Conservation (phyloP, 257 asterid genomes). For the Petunia axillaris region DNA sequence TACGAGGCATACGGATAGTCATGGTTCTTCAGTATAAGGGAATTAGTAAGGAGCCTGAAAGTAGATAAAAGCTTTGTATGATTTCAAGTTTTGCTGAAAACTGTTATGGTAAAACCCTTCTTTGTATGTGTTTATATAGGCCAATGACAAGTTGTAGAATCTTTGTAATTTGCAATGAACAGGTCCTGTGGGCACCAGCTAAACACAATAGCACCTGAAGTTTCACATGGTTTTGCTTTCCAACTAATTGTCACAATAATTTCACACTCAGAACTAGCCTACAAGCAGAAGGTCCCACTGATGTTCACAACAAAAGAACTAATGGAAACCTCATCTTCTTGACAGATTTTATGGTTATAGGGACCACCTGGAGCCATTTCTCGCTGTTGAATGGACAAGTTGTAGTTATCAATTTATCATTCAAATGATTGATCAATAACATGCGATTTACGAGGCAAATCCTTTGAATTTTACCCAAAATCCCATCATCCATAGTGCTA, state of each 20-base stretch:
- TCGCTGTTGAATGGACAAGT: background rate
- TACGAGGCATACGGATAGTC: slow-evolving; percentile 25
- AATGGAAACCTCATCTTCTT: slow-evolving; percentile 7
- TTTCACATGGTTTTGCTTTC: slow-evolving; percentile 27
- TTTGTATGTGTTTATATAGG: background rate
- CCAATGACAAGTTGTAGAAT: background rate
- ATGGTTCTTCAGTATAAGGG: background rate
- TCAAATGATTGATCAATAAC: background rate
- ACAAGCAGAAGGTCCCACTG: background rate
- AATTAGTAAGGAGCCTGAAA: background rate
- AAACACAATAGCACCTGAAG: background rate
- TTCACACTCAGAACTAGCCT: background rate
- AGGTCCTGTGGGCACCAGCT: background rate
- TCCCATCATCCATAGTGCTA: background rate
- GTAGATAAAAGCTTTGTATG: background rate
- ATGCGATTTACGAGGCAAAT: background rate
- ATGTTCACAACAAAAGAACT: background rate
- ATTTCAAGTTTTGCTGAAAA: background rate
- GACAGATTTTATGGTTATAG: background rate
- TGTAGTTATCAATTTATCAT: background rate
- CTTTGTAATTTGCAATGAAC: background rate
- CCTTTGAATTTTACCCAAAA: background rate
- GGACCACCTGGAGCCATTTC: slow-evolving; percentile 16
- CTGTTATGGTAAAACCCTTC: background rate
- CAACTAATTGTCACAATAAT: slow-evolving; percentile 3